Conservation (phyloP, 768 basidiomycete species). For the Boletus sp. region DNA sequence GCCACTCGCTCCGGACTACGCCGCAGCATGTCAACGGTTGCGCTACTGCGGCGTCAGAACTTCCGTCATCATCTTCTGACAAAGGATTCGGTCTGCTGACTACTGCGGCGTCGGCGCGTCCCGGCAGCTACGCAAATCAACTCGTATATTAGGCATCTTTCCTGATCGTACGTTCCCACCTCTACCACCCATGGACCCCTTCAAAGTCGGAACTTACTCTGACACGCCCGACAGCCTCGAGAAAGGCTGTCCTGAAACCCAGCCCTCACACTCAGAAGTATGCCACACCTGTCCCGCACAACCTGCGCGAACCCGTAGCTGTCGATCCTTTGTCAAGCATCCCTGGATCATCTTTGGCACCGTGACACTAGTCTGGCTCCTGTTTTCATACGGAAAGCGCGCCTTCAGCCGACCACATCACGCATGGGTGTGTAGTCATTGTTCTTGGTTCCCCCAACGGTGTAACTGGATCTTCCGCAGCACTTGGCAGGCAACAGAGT, state of each 20-base stretch:
- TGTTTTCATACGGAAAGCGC: constrained; percentile 4
- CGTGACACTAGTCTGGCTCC: constrained; percentile 13
- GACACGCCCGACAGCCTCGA: constrained; percentile 11
- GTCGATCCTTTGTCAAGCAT: constrained; percentile 9
- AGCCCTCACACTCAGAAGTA: constrained; percentile 1
- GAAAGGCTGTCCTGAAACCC: constrained; percentile 12
- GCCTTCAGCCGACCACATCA: background rate
- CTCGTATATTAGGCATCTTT: background rate
- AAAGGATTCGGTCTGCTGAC: too few species aligned
- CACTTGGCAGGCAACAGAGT: background rate
- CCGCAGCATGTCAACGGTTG: background rate
- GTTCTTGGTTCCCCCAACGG: background rate
- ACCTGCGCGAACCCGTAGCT: background rate
- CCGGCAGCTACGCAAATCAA: background rate
- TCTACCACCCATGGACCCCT: constrained; percentile 11
- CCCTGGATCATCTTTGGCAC: constrained; percentile 4
- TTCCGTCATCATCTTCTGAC: background rate
- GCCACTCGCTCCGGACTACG: background rate
- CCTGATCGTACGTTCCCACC: background rate
- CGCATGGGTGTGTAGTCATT: constrained; percentile 6
- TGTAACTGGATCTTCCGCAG: constrained; percentile 3
- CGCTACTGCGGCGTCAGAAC: background rate
- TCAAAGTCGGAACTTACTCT: constrained; percentile 6
- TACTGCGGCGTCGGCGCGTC: background rate
- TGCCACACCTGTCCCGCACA: background rate